These are phyloP conservation scores for Hypoxylon sp. DNA, from an alignment of 2,329 filamentous ascomycete genomes.

Conservation along the genomic window DNA sequence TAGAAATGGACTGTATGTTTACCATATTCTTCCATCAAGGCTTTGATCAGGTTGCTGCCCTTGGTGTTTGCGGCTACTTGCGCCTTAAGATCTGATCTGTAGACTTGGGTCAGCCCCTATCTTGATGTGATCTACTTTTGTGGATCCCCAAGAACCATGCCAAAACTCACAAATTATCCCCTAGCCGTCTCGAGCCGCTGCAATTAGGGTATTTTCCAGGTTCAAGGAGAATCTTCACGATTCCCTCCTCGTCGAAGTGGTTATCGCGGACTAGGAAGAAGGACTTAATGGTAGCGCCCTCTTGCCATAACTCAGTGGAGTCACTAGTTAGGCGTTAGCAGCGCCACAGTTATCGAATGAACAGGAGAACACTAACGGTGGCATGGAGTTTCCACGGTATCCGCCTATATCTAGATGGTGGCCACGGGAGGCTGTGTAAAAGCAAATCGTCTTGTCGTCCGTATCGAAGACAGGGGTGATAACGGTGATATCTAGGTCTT, in stretches of 20 bases:
- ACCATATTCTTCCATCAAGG: conserved; percentile 54
- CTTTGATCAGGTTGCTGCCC: conserved; percentile 54
- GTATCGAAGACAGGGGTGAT: conserved; percentile 43
- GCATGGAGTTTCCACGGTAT: conserved; percentile 53
- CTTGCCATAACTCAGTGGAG: conserved; percentile 57
- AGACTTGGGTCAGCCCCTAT: background rate
- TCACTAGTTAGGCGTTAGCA: conserved; percentile 32
- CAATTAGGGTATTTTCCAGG: conserved; percentile 56
- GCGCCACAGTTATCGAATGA: background rate
- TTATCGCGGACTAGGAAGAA: conserved; percentile 56
- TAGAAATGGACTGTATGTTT: conserved; percentile 54
- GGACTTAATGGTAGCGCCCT: conserved; percentile 57
- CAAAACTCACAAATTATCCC: conserved; percentile 59
- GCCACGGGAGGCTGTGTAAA: conserved; percentile 45
- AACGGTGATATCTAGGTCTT: conserved; percentile 38
- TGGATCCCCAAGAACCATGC: background rate
- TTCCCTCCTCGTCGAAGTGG: conserved; percentile 54
- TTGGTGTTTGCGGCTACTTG: conserved; percentile 60
- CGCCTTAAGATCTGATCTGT: conserved; percentile 53
- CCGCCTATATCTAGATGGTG: conserved; percentile 57
- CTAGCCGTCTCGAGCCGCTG: conserved; percentile 54
- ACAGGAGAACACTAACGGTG: conserved; percentile 29
- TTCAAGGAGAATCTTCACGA: conserved; percentile 51
- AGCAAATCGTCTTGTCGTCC: conserved; percentile 39
- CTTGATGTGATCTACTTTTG: background rate